A percentile compares a stretch with the other conserved stretches of the same genome.
Conservation (phyloP, 306 rosid genomes). For the Begonia masoniana region DNA sequence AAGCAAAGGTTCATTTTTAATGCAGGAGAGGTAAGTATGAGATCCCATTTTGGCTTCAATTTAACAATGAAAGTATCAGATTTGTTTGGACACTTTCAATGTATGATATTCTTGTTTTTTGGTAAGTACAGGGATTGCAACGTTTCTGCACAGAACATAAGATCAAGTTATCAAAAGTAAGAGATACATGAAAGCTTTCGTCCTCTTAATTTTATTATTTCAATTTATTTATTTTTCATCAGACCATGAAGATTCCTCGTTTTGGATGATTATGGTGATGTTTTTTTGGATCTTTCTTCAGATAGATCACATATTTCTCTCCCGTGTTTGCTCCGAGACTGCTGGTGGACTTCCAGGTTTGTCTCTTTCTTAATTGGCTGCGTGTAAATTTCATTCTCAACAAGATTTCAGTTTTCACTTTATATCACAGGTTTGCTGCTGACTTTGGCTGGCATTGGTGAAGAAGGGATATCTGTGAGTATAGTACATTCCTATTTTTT, state of each 20-base stretch:
- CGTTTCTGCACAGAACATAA: slow-evolving; percentile 82
- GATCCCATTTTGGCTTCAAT: no score
- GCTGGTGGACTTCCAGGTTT: slow-evolving; percentile 94
- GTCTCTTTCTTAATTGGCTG: slow-evolving; percentile 12
- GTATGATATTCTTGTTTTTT: no score
- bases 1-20: slow-evolving; percentile 78
- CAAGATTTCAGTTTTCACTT: slow-evolving; percentile 10
- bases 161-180: slow-evolving; percentile 75
- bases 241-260: slow-evolving; percentile 7
- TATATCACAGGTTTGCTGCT: slow-evolving; percentile 60
- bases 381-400: background rate
- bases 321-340: slow-evolving; percentile 93
- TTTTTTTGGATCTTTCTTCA: slow-evolving; percentile 19
- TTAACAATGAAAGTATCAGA: no score
- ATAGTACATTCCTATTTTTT: slow-evolving; percentile 1
- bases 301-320: slow-evolving; percentile 90
- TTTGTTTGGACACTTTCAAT: no score
- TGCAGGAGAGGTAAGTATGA: slow-evolving; percentile 67
- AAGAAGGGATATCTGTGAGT: slow-evolving; percentile 81
- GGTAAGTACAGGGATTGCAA: slow-evolving; percentile 57
- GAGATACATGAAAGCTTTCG: slow-evolving; percentile 3
- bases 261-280: slow-evolving; percentile 2
- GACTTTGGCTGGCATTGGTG: slow-evolving; percentile 94
- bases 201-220: background rate
- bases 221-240: background rate